Evolutionary conservation across 345 rosid species (phyloP), one percentile per base, ranked within the genome.

Genomic region (Salix caprea): DNA sequence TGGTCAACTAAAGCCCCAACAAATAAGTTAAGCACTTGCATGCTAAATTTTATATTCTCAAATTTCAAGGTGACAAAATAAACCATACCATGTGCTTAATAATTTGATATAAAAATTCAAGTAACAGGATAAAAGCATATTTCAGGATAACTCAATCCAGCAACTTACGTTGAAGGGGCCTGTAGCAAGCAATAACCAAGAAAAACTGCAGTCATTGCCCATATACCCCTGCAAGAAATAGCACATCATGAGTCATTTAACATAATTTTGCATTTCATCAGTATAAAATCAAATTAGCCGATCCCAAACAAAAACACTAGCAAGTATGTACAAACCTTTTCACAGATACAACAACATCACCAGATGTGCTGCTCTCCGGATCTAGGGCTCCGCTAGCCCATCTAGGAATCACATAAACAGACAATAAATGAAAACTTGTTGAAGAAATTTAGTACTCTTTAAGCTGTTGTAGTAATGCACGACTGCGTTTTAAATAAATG

Each of bases 191-290:
- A 92, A 81, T 93, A 96, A 72, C 94, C 93, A 81, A 96, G 98
- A 83, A 93, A 96, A 82, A 96, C 99, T 4, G 97, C 97, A 81
- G 92, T 91, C 98, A 93, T 93, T 71, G 99, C 99, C 94, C 97
- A 93, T 67, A 91, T 84, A 76, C 99, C 99, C 90, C 99, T 96
- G 82, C 58, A 75, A 78, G 70, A 84, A 83, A 84, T 61, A 80
- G 24, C 44, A 44, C 60, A 81, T 40, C 28, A 75, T 39, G 48
- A 74, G 66, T 67, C 75, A 83, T 60, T 78, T 19, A 50, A 74
- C 69, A 77, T 56, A 42, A 69, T 14, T n/a, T 76, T 39, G 60
- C 70, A 56, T 56, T 56, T n/a, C 28, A 26, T 40, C 44, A 71
- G 56, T 26, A 46, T 21, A 54, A 62, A 76, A 71, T 21, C 62